Conservation (phyloP, 1,284 basidiomycete genomes). For the Microbotryum intermedium region DNA sequence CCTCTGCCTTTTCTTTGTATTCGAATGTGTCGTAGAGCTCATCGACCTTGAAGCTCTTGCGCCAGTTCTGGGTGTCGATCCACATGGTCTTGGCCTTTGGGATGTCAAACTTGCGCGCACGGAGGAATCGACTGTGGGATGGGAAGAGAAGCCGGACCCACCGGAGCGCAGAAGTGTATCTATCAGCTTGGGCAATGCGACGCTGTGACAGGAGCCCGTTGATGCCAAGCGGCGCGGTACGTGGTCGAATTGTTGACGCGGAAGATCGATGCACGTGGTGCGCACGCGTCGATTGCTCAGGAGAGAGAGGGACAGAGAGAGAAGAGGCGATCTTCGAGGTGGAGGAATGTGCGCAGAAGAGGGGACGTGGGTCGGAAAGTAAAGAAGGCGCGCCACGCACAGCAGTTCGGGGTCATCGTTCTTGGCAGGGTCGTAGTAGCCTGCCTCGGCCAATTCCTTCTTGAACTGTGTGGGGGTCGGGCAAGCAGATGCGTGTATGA, state of each 20-base stretch:
- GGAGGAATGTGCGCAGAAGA: too few species aligned
- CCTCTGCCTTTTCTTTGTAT: constrained; percentile 73
- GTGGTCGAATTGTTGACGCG: neutral
- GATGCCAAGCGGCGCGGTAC: too few species aligned
- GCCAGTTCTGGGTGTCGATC: constrained; percentile 75
- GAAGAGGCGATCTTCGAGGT: too few species aligned
- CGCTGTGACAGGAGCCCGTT: too few species aligned
- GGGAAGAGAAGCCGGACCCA: neutral
- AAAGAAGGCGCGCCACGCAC: constrained; percentile 41
- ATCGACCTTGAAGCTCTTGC: constrained; percentile 79
- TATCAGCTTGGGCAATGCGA: too few species aligned
- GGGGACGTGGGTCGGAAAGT: too few species aligned
- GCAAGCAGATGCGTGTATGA: too few species aligned
- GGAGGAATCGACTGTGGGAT: constrained; percentile 53
- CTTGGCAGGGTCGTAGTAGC: constrained; percentile 45
- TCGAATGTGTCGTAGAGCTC: constrained; percentile 77
- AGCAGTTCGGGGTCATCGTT: constrained; percentile 75
- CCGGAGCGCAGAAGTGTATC: neutral
- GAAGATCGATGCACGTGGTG: neutral
- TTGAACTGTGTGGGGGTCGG: constrained; percentile 33
- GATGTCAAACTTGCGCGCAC: constrained; percentile 88
- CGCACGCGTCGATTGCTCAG: neutral
- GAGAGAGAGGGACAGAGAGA: too few species aligned
- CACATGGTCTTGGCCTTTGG: constrained; percentile 77
- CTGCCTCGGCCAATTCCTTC: constrained; percentile 33